Conservation (phyloP, 805 yeast genomes). For the Naumovozyma baii region DNA sequence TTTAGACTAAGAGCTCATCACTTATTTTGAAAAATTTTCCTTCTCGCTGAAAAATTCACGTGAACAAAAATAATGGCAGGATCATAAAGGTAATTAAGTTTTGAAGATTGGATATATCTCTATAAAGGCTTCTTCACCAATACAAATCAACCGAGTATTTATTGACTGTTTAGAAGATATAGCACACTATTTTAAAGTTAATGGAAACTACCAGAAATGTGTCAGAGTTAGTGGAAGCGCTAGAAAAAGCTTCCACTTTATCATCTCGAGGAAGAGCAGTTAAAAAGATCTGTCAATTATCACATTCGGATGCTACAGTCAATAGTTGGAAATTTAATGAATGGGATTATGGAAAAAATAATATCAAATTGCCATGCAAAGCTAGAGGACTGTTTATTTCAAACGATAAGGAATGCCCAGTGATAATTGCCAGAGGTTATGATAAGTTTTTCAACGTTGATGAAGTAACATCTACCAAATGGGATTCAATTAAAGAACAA, state of each 20-base stretch:
- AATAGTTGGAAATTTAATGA: conserved; percentile 78
- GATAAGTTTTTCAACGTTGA: conserved; percentile 84
- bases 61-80: too few species aligned
- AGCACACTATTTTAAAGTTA: too few species aligned
- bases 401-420: conserved; percentile 25
- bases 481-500: conserved; percentile 34
- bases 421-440: conserved; percentile 75
- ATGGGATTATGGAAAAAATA: conserved; percentile 66
- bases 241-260: conserved; percentile 17
- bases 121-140: too few species aligned
- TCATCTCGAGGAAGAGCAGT: conserved; percentile 28
- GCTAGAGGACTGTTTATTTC: conserved; percentile 78
- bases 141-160: too few species aligned
- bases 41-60: not conserved
- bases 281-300: conserved; percentile 22
- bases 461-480: conserved; percentile 49
- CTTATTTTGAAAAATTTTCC: not conserved
- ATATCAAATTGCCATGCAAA: conserved; percentile 49
- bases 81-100: too few species aligned
- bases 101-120: too few species aligned
- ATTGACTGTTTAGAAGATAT: too few species aligned
- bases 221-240: conserved; percentile 8
- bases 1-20: conserved; percentile 1
- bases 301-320: conserved; percentile 20
- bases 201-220: not conserved